Evolutionary conservation across 2,329 filamentous ascomycete genomes (phyloP).

Genomic region (Botrytis fragariae): DNA sequence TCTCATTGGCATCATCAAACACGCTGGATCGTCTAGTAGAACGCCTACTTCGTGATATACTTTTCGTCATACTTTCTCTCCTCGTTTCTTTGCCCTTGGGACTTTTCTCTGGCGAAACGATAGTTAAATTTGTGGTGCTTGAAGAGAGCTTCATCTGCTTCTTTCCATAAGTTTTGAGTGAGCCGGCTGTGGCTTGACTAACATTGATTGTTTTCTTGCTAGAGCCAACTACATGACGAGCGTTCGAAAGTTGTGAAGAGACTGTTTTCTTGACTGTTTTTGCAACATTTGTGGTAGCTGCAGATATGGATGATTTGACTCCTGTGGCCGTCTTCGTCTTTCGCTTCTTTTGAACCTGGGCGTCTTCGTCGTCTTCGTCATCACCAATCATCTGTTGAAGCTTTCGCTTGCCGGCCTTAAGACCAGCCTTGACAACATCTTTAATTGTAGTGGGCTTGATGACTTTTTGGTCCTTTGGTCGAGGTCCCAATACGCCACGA

Average conservation of each 20-base stretch:
- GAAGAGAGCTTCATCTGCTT: constrained; percentile 29
- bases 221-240: constrained; percentile 24
- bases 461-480: constrained; percentile 54
- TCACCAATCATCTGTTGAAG: constrained; percentile 50
- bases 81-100: constrained; percentile 17
- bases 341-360: constrained; percentile 44
- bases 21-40: constrained; percentile 14
- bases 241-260: constrained; percentile 33
- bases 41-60: constrained; percentile 25
- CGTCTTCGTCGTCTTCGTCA: constrained; percentile 27
- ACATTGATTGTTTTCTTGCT: constrained; percentile 24
- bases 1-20: constrained; percentile 22
- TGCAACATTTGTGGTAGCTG: constrained; percentile 38
- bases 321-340: constrained; percentile 46
- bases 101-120: constrained; percentile 25
- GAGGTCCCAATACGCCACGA: constrained; percentile 61
- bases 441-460: constrained; percentile 45
- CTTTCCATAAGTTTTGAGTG: constrained; percentile 33
- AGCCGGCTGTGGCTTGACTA: constrained; percentile 28
- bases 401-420: constrained; percentile 56
- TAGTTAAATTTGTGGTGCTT: constrained; percentile 30
- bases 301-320: constrained; percentile 40
- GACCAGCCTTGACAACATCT: constrained; percentile 38
- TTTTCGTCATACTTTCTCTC: constrained; percentile 26
- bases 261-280: constrained; percentile 44